These are phyloP conservation scores for Phaffomyces thermotolerans DNA, from an alignment of 805 yeast genomes.

Conservation along the genomic window DNA sequence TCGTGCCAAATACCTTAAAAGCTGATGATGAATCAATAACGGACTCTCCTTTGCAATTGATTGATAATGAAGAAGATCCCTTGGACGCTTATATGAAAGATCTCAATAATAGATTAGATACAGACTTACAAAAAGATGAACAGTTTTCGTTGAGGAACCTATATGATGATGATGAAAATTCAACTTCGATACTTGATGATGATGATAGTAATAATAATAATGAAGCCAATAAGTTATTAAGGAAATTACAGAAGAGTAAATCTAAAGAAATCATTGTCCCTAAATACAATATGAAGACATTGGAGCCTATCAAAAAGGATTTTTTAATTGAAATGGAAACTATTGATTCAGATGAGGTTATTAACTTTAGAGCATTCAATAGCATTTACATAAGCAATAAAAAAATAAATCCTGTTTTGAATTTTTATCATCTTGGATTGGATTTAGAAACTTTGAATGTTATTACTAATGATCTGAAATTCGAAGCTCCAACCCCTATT, in stretches of 20 bases:
- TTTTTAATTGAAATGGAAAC: conserved; percentile 49
- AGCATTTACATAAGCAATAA: conserved; percentile 22
- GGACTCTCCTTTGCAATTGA: conserved; percentile 5
- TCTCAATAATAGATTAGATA: conserved; percentile 1
- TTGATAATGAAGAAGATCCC: conserved; percentile 33
- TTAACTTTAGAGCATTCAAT: conserved; percentile 62
- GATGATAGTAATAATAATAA: conserved; percentile 25
- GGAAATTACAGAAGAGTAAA: conserved; percentile 40
- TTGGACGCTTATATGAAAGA: conserved; percentile 39
- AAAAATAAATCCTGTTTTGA: conserved; percentile 47
- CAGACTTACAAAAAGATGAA: no score
- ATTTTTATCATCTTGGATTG: conserved; percentile 80
- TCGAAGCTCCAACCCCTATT: conserved; percentile 70
- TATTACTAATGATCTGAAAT: conserved; percentile 43
- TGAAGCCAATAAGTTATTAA: conserved; percentile 27
- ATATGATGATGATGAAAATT: conserved; percentile 10
- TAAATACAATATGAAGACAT: conserved; percentile 27
- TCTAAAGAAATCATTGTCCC: conserved; percentile 40
- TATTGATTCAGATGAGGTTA: conserved; percentile 49
- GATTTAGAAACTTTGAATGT: conserved; percentile 50
- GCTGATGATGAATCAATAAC: background rate
- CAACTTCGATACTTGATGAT: conserved; percentile 19
- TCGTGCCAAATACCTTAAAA: conserved; percentile 14
- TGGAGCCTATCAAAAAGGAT: conserved; percentile 49
- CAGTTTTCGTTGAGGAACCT: no score